These are phyloP conservation scores for Vitis hybrid DNA, from an alignment of 177 flowering plant genomes.

Conservation along the genomic window DNA sequence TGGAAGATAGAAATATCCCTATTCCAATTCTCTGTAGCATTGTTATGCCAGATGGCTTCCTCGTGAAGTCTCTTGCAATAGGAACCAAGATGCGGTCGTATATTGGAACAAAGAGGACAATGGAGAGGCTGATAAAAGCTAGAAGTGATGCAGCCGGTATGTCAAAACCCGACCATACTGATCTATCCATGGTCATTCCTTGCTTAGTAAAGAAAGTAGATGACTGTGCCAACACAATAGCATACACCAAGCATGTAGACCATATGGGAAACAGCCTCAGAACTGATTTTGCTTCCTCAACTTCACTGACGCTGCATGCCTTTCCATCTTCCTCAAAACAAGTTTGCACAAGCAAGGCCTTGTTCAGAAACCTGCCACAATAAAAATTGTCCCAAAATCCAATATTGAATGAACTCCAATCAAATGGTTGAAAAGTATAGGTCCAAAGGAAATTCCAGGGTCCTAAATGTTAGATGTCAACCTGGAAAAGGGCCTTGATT, in stretches of 20 bases:
- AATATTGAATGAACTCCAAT: no score
- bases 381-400: no score
- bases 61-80: no score
- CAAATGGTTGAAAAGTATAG: no score
- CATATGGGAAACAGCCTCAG: constrained; percentile 1
- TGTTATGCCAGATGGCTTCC: no score
- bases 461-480: no score
- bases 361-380: no score
- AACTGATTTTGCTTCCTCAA: neutral
- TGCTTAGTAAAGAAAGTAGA: neutral
- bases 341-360: no score
- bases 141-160: neutral
- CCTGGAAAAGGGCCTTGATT: no score
- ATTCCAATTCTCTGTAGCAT: constrained; percentile 2
- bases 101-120: constrained; percentile 2
- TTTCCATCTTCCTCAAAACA: neutral
- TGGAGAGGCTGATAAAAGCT: constrained; percentile 9
- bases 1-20: neutral
- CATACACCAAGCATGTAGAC: neutral
- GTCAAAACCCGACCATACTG: neutral
- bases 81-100: neutral
- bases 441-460: no score
- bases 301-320: neutral
- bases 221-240: constrained; percentile 1
- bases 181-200: neutral